Conservation (phyloP, 1,284 basidiomycete species). For the Ceratobasidium sp. region DNA sequence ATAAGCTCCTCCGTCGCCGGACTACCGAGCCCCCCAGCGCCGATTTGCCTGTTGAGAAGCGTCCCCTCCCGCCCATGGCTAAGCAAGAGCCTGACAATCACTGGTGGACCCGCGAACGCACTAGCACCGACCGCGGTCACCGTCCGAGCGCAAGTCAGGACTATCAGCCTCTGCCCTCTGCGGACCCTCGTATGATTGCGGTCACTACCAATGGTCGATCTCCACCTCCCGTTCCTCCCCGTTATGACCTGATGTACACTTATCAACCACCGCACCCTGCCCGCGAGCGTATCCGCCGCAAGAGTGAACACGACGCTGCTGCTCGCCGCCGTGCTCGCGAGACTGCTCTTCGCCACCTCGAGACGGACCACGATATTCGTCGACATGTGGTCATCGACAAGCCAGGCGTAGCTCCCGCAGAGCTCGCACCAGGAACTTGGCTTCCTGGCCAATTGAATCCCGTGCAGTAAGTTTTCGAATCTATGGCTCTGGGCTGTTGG, state of each 20-base stretch:
- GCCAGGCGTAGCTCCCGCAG: background rate
- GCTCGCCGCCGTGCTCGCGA: constrained; percentile 15
- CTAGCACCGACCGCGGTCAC: background rate
- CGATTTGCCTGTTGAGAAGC: background rate
- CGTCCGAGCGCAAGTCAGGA: background rate
- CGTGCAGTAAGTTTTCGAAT: constrained; percentile 1
- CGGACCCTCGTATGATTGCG: background rate
- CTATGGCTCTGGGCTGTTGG: background rate
- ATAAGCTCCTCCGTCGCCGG: constrained; percentile 11
- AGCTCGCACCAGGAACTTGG: constrained; percentile 18
- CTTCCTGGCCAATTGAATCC: constrained; percentile 24
- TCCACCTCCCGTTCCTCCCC: constrained; percentile 15
- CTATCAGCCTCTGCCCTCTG: background rate
- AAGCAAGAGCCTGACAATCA: background rate
- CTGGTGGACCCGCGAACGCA: constrained; percentile 14
- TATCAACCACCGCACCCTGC: background rate
- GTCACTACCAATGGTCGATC: background rate
- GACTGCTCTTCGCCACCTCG: constrained; percentile 10
- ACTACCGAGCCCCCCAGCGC: background rate
- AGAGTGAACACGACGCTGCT: constrained; percentile 10
- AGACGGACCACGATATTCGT: background rate
- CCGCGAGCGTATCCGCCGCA: constrained; percentile 1
- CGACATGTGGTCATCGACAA: background rate
- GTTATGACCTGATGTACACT: constrained; percentile 12
- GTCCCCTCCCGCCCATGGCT: constrained; percentile 11